Base-by-base conservation (phyloP, 768 basidiomycete species). In the Tephrocybe sp. region DNA sequence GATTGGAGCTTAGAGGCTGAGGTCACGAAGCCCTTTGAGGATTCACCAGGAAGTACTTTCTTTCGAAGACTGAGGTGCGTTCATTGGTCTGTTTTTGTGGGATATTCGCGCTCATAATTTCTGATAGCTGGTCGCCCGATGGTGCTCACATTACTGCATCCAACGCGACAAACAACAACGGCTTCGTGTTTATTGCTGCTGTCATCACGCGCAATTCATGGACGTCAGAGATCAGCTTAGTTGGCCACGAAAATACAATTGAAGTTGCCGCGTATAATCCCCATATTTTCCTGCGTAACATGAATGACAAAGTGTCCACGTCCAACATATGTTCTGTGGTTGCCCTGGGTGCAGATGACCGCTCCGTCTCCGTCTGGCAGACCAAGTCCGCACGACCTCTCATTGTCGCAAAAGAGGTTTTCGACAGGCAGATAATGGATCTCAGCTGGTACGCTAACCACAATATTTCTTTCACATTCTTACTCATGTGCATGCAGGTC, bases 111-210 rank as follows among this genome's bases (percentile, higher is more conserved):
- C 19, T 43, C 19, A 30, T 10, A 4, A 19, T 24, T 16, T 49
- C 10, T 54, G 6, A 3, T 53, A 97, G 94, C 59, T 99, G 97
- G 97, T 97, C 94, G 1, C 97, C 97, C 2, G 97, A 98, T 61
- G 97, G 97, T n/a, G 91, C 95, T 2, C 93, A 97, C 63, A 92
- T 99, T 52, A 97, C 94, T 3, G 91, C 94, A 1, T 95, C 95
- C 1, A 98, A 98, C 61, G 93, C 94, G 1, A 97, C 94, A 44
- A 98, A 97, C 64, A 91, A 91, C 59, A 85, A 87, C 55, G 94
- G 94, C 16, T 94, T 93, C 49, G 94, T 98, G 5, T 99, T 98
- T 64, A 95, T 97, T 37, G 97, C 95, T 2, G 91, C 94, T 6
- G 93, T 98, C 19, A 94, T 99, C 54, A 86, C 89, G 0, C 78